Percentiles rank a stretch among this genome's conserved stretches.
Conservation (phyloP, 2,329 filamentous ascomycete species). For the Ceratocystis harringtonii region DNA sequence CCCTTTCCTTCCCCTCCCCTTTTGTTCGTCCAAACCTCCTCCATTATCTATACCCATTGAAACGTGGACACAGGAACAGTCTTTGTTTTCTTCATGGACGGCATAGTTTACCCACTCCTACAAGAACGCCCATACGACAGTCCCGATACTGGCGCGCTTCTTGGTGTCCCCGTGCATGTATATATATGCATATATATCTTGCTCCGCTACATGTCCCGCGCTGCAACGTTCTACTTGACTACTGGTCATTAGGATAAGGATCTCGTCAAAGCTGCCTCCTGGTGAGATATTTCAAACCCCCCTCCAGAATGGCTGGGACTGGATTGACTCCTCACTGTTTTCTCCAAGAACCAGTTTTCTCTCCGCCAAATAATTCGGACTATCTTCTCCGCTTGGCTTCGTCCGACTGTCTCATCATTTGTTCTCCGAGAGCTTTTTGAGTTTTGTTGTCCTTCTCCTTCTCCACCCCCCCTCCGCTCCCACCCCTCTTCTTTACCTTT, state of each 20-base stretch:
- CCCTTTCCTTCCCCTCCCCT: constrained; percentile 25
- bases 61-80: constrained; percentile 1
- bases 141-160: neutral
- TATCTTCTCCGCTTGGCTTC: neutral
- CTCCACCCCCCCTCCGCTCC: constrained; percentile 26
- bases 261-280: constrained; percentile 31
- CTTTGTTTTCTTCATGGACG: constrained; percentile 24
- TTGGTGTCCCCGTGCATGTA: neutral
- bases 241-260: constrained; percentile 25
- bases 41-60: constrained; percentile 24
- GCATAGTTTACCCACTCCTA: constrained; percentile 29
- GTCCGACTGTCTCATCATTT: neutral
- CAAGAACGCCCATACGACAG: constrained; percentile 2
- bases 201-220: neutral
- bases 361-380: neutral
- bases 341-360: constrained; percentile 6
- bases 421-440: constrained; percentile 16
- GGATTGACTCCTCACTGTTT: constrained; percentile 27
- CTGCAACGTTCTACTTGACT: constrained; percentile 17
- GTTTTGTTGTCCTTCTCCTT: constrained; percentile 47
- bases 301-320: constrained; percentile 26
- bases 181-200: constrained; percentile 2
- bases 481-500: constrained; percentile 25
- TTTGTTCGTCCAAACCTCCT: constrained; percentile 25
- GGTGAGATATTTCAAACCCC: constrained; percentile 60